Conservation (phyloP, 2,329 filamentous ascomycete species). For the Chaetomium sp. region DNA sequence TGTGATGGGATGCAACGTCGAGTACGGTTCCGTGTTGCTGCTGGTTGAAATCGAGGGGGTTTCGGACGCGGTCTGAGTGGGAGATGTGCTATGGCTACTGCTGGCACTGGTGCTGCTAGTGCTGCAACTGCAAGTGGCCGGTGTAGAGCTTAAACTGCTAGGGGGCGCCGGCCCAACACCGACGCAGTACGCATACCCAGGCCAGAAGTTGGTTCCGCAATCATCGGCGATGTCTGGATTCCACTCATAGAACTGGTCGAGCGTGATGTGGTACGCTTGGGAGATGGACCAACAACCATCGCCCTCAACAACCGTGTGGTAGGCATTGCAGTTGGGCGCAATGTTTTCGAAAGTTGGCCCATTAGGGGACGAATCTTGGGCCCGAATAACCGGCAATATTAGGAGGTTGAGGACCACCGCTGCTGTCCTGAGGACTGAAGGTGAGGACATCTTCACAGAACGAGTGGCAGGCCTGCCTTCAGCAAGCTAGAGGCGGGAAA, state of each 20-base stretch:
- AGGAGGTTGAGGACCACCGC: not conserved
- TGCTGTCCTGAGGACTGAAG: not conserved
- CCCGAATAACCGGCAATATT: not conserved
- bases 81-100: not conserved
- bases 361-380: not conserved
- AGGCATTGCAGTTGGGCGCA: not conserved
- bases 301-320: not conserved
- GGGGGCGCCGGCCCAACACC: conserved; percentile 1
- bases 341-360: conserved; percentile 5
- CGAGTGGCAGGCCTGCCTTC: not conserved
- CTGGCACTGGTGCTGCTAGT: not conserved
- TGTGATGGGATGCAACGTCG: conserved; percentile 4
- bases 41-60: not conserved
- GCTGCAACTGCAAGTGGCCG: not conserved
- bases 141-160: not conserved
- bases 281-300: not conserved
- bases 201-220: conserved; percentile 10
- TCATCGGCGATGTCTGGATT: not conserved
- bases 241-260: not conserved
- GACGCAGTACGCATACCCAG: not conserved
- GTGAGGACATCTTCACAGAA: not conserved
- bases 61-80: not conserved
- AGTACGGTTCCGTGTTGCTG: conserved; percentile 8
- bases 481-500: not conserved
- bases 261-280: not conserved